Conservation (phyloP, 257 asterid species). For the Vinca minor region DNA sequence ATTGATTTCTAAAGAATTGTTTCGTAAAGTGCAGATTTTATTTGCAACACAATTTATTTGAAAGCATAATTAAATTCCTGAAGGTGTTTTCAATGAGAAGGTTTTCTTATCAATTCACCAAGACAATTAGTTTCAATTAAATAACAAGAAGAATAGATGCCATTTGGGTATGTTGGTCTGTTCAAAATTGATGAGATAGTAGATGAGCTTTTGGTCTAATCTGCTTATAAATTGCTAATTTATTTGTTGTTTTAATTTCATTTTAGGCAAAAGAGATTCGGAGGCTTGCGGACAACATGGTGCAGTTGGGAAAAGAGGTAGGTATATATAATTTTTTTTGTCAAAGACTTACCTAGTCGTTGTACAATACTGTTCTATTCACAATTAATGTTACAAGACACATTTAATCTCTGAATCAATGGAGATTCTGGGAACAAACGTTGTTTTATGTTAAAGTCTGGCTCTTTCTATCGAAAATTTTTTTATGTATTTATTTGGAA, state of each 20-base stretch:
- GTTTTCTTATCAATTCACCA: background rate
- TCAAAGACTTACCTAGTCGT: background rate
- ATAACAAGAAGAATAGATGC: no score
- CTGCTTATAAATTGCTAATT: background rate
- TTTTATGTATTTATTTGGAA: no score
- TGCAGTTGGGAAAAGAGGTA: slow-evolving; percentile 94
- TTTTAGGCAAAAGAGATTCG: slow-evolving; percentile 90
- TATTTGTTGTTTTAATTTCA: slow-evolving; percentile 6
- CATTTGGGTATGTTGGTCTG: background rate
- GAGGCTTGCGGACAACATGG: slow-evolving; percentile 94
- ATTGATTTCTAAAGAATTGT: no score
- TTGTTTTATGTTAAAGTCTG: no score
- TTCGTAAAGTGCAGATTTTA: no score
- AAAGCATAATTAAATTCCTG: no score
- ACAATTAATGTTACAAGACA: background rate
- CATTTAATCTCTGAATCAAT: background rate
- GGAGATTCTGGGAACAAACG: background rate
- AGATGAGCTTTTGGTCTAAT: background rate
- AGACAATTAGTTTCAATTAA: background rate
- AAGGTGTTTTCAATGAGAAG: no score
- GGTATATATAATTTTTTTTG: background rate
- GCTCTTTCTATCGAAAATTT: no score
- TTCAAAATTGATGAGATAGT: background rate
- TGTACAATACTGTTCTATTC: background rate
- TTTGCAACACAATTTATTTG: background rate